Evolutionary conservation across 805 yeast species (phyloP).

Genomic region (Metschnikowia corniflorae): DNA sequence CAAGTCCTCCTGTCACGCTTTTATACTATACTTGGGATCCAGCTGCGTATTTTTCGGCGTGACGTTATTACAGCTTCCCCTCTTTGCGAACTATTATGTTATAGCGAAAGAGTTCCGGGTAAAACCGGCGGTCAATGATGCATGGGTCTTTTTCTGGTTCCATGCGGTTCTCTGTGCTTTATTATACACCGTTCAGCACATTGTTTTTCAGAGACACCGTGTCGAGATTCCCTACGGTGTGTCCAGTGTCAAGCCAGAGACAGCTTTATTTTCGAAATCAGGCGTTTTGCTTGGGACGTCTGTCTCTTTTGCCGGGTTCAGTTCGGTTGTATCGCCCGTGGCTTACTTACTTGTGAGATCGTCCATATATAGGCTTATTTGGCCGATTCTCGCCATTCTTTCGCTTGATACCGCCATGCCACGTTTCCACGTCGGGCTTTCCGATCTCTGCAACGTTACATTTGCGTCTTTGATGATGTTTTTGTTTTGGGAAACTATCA

Average conservation of each 20-base stretch:
- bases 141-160: conserved; percentile 50
- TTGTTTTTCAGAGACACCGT: conserved; percentile 53
- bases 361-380: conserved; percentile 36
- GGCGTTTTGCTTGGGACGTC: conserved; percentile 39
- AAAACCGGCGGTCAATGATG: conserved; percentile 37
- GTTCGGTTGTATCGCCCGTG: conserved; percentile 34
- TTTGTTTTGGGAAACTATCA: conserved; percentile 51
- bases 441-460: conserved; percentile 27
- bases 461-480: conserved; percentile 33
- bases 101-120: conserved; percentile 39
- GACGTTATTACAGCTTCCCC: conserved; percentile 27
- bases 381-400: conserved; percentile 28
- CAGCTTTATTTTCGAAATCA: conserved; percentile 24
- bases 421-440: conserved; percentile 18
- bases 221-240: conserved; percentile 42
- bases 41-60: conserved; percentile 19
- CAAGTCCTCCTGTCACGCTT: conserved; percentile 17
- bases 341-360: conserved; percentile 40
- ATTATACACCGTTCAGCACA: conserved; percentile 49
- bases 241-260: conserved; percentile 39
- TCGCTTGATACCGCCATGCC: conserved; percentile 42
- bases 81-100: conserved; percentile 23
- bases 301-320: conserved; percentile 26
- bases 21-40: conserved; percentile 10
- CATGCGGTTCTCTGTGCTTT: conserved; percentile 38